Evolutionary conservation across 2,329 filamentous ascomycete species (phyloP).

Genomic region (Madurella mycetomatis): DNA sequence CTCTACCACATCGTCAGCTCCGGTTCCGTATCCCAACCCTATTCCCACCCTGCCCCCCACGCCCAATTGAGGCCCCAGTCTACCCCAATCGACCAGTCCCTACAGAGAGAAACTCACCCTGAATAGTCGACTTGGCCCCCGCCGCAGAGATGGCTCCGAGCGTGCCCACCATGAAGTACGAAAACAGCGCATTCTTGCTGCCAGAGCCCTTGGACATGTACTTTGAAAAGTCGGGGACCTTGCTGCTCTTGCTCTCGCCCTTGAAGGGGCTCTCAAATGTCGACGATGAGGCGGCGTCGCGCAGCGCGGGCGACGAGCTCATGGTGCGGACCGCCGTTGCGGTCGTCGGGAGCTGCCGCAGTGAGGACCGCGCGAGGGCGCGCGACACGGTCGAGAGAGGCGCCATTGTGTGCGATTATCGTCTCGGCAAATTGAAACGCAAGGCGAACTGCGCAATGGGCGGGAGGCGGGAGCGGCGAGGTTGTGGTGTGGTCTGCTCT

Average conservation of each 20-base stretch:
- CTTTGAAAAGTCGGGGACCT: slow-evolving; percentile 84
- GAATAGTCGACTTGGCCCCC: slow-evolving; percentile 95
- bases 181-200: slow-evolving; percentile 78
- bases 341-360: slow-evolving; percentile 33
- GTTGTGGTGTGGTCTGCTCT: slow-evolving; percentile 7
- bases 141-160: slow-evolving; percentile 89
- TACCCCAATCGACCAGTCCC: slow-evolving; percentile 11
- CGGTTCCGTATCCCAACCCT: not conserved
- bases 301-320: slow-evolving; percentile 50
- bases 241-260: slow-evolving; percentile 54
- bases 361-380: slow-evolving; percentile 57
- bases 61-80: not conserved
- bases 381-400: slow-evolving; percentile 64
- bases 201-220: slow-evolving; percentile 70
- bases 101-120: slow-evolving; percentile 64
- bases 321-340: slow-evolving; percentile 44
- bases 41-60: not conserved
- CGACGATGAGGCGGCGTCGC: slow-evolving; percentile 38
- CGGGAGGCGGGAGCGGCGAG: slow-evolving; percentile 8
- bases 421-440: not conserved
- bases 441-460: not conserved
- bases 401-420: slow-evolving; percentile 49
- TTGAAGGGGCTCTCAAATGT: slow-evolving; percentile 61
- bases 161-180: slow-evolving; percentile 97
- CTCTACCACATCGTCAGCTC: slow-evolving; percentile 54